Evolutionary conservation across 306 rosid genomes (phyloP), one percentile per base, ranked within the genome.

Genomic region (Rosa persica): DNA sequence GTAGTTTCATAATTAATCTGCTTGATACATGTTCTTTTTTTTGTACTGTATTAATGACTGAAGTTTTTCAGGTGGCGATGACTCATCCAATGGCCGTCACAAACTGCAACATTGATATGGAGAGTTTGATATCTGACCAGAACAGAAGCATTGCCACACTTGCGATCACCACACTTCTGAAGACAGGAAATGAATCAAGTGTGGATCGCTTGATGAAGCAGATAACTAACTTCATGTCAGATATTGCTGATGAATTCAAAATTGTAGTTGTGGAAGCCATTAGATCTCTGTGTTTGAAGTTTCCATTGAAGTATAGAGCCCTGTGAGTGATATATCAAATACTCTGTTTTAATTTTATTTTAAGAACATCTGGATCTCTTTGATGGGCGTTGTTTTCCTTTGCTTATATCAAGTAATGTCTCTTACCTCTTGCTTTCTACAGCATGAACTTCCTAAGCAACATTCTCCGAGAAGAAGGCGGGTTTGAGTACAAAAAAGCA

Each of bases 111-210:
- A 95, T 95, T 76, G 99, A 93, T 72, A 95, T 95, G 98, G 98
- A 95, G 83, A 95, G 98, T 83, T 87, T 95, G 76, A 95, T 95
- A 74, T 89, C 98, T 80, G 99, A 95, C 76, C 93, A 93, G 83
- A 95, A 95, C 87, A 86, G 99, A 85, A 95, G 99, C 89, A 93
- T 95, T 85, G 99, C 99, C 64, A 95, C 99, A 73, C 98, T 95
- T 80, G 99, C 99, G 67, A 95, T 95, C 67, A 95, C 99, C 73
- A 95, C 99, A 11, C 96, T 95, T 90, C 75, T 95, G 86, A 95
- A 95, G 89, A 95, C 99, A 77, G 99, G 98, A 87, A 95, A 93
- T 74, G 99, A 95, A 83, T 89, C 97, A 74, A 95, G 99, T 78
- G 99, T 95, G 82, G 99, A 95, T 71, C 95, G 98, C 64, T 88